These are phyloP conservation scores for Cladophialophora chaetospira DNA, from an alignment of 2,329 filamentous ascomycete genomes.

Conservation along the genomic window DNA sequence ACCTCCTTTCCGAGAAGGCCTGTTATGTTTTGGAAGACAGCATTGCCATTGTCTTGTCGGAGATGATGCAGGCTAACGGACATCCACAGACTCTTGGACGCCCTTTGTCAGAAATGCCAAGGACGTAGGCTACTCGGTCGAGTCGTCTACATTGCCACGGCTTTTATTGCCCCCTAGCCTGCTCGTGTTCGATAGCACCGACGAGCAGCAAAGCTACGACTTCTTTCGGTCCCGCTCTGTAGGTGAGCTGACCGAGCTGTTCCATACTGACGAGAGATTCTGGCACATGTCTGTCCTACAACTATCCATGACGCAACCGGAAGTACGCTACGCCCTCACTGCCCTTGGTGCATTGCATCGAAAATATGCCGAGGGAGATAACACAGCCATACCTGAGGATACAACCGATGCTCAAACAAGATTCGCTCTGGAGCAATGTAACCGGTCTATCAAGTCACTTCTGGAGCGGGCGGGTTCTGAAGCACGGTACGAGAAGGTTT, in stretches of 20 bases:
- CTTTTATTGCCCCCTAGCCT: slow-evolving; percentile 1
- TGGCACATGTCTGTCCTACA: slow-evolving; percentile 15
- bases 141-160: not conserved
- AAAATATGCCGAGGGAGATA: not conserved
- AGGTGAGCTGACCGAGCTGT: slow-evolving; percentile 10
- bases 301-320: slow-evolving; percentile 14
- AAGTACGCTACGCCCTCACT: slow-evolving; percentile 10
- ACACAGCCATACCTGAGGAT: slow-evolving; percentile 11
- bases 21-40: no score
- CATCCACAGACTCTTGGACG: slow-evolving; percentile 15
- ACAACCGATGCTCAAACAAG: slow-evolving; percentile 4
- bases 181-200: slow-evolving; percentile 15
- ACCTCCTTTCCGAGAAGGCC: not conserved
- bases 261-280: slow-evolving; percentile 12
- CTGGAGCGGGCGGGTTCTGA: not conserved
- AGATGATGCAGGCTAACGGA: no score
- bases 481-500: slow-evolving; percentile 2
- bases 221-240: slow-evolving; percentile 13
- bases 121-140: not conserved
- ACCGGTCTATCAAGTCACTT: slow-evolving; percentile 13
- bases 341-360: slow-evolving; percentile 15
- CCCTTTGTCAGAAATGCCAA: not conserved
- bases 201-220: slow-evolving; percentile 9
- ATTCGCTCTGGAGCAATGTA: slow-evolving; percentile 16
- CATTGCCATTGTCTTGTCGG: no score